Base-by-base conservation (phyloP, 2,329 filamentous ascomycete genomes). In the Coleophoma crateriformis region DNA sequence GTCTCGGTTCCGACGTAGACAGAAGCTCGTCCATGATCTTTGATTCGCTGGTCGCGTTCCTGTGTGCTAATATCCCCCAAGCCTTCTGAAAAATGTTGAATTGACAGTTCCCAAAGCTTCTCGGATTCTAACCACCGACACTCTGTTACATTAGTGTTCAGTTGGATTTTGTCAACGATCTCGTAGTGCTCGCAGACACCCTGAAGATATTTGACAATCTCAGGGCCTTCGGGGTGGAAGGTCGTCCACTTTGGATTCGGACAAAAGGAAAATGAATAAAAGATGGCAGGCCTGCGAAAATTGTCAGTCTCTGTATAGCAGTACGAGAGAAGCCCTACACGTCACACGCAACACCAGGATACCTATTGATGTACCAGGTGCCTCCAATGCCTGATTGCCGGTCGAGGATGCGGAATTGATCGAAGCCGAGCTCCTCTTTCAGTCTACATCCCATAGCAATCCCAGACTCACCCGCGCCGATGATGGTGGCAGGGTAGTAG, bases 381-480 rank as follows among this genome's bases (percentile, higher is more conserved):
- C 78, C 78, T 27, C 79, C 79, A 52, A 82, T 71, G 3, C 75
- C 78, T 10, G 73, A 69, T 54, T 78, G 75, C 33, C 78, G 68
- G 2, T 82, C 79, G 52, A 81, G 80, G 52, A 83, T 72, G 34
- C 75, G 68, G 59, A 82, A 82, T 49, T 82, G 77, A 57, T 80
- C 76, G 53, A 76, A 77, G 2, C 73, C 74, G 12, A 81, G 68
- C 35, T 69, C 67, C 42, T 75, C 67, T 55, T 79, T 81, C 51
- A 83, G 57, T 42, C 73, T 70, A 54, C 75, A 78, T n/a, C 72
- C 79, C 71, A 79, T 76, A 6, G 78, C 78, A 57, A 83, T 78
- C 3, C 78, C 80, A 1, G 77, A 79, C 53, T 78, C 76, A 6
- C 79, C 80, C 7, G 78, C 78, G 3, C 80, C 79, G 37, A 83